These are phyloP conservation scores for Lanmaoa rubissima DNA, from an alignment of 768 basidiomycete genomes.

Conservation along the genomic window DNA sequence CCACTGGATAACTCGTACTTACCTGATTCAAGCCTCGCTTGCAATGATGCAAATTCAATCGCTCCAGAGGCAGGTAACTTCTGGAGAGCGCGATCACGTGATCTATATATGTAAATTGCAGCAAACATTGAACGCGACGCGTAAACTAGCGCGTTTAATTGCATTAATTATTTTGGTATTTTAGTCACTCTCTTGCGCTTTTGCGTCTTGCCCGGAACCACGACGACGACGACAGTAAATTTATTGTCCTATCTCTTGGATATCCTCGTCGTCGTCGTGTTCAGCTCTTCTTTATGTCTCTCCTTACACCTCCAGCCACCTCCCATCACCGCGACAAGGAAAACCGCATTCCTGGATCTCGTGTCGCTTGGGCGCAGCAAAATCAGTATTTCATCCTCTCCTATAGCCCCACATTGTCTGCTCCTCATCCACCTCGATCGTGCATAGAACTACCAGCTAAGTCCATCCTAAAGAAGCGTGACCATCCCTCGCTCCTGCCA, in stretches of 20 bases:
- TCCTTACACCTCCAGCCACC: constrained; percentile 62
- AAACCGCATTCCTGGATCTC: constrained; percentile 37
- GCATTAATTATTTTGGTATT: constrained; percentile 27
- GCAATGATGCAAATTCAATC: too few relatives aligned
- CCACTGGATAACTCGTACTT: too few relatives aligned
- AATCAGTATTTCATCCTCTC: constrained; percentile 47
- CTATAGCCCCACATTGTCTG: constrained; percentile 26
- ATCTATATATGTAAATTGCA: constrained; percentile 9
- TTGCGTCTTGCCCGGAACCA: constrained; percentile 7
- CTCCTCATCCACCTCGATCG: constrained; percentile 30
- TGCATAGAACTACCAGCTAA: constrained; percentile 48
- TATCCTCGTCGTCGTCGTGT: constrained; percentile 8
- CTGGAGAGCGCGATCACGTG: constrained; percentile 15
- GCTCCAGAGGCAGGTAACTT: too few relatives aligned
- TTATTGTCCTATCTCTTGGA: not conserved
- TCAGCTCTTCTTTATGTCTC: constrained; percentile 35
- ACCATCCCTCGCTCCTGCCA: constrained; percentile 33
- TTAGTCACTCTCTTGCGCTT: constrained; percentile 14
- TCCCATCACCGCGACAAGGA: constrained; percentile 59
- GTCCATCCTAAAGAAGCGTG: constrained; percentile 67
- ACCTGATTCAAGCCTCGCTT: too few relatives aligned
- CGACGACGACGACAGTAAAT: constrained; percentile 18
- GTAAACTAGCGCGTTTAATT: constrained; percentile 41
- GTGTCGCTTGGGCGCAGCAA: constrained; percentile 52
- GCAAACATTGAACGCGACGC: constrained; percentile 40